These are phyloP conservation scores for Hemileia vastatrix DNA, from an alignment of 1,284 basidiomycete genomes.

Conservation along the genomic window DNA sequence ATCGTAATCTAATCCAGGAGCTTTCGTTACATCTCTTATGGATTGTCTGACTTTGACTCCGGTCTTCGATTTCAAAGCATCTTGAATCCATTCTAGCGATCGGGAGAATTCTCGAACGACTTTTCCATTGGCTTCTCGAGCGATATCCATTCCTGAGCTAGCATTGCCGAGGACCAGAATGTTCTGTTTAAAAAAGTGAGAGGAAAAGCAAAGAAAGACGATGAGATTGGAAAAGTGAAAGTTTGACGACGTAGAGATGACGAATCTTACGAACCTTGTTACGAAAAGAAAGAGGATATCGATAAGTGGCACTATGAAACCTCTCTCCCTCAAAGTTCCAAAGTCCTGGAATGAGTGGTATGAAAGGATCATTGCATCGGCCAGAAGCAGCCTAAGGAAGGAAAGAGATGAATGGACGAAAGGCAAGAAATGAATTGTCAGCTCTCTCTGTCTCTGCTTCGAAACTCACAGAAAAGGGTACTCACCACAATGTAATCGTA, in stretches of 20 bases:
- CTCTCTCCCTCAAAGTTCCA: conserved; percentile 29
- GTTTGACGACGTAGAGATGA: background rate
- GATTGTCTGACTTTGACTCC: conserved; percentile 27
- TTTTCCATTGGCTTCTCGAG: conserved; percentile 35
- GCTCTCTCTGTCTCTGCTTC: background rate
- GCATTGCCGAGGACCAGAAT: conserved; percentile 39
- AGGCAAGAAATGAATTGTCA: background rate
- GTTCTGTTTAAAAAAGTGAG: conserved; percentile 10
- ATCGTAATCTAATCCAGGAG: conserved; percentile 39
- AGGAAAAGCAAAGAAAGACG: background rate
- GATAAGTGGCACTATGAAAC: no score
- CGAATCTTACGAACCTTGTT: background rate
- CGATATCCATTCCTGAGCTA: conserved; percentile 36
- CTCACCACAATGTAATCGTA: conserved; percentile 27
- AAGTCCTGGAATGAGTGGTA: conserved; percentile 34
- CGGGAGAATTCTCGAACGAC: conserved; percentile 25
- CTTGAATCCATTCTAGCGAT: conserved; percentile 18
- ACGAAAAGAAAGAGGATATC: no score
- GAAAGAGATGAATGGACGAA: background rate
- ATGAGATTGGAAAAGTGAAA: background rate
- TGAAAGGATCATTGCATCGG: conserved; percentile 33
- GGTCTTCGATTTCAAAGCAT: background rate
- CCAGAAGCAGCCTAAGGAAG: conserved; percentile 27
- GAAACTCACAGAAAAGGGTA: conserved; percentile 8
- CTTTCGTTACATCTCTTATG: conserved; percentile 29